These are phyloP conservation scores for Wickerhamiella azymoides DNA, from an alignment of 805 yeast genomes.

Conservation along the genomic window DNA sequence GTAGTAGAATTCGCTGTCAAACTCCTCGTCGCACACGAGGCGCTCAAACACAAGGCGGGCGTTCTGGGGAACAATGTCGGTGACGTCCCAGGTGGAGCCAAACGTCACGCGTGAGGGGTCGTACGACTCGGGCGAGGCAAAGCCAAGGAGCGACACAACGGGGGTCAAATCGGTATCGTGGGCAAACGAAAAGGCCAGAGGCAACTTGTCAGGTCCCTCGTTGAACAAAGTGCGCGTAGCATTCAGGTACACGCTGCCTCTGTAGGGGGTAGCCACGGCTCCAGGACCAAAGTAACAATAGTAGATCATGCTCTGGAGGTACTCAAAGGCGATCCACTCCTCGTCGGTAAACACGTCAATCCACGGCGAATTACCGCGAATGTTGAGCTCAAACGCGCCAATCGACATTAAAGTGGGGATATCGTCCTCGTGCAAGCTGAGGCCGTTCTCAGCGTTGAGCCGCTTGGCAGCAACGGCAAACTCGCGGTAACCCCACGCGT, in stretches of 20 bases:
- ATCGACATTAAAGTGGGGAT: constrained; percentile 30
- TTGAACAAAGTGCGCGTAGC: constrained; percentile 36
- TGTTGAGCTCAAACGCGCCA: constrained; percentile 41
- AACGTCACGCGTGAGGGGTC: constrained; percentile 31
- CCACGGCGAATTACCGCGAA: constrained; percentile 33
- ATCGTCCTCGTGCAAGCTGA: constrained; percentile 29
- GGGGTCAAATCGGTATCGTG: constrained; percentile 47
- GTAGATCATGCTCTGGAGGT: constrained; percentile 16
- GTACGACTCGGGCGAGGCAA: constrained; percentile 30
- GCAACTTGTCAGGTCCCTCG: constrained; percentile 23
- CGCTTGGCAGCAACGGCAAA: constrained; percentile 16
- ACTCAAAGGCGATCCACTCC: constrained; percentile 21
- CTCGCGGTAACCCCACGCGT: constrained; percentile 9
- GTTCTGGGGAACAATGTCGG: constrained; percentile 27
- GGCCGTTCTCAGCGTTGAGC: constrained; percentile 17
- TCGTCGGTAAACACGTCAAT: constrained; percentile 23
- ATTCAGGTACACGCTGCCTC: constrained; percentile 36
- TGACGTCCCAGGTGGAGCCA: constrained; percentile 34
- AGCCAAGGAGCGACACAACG: constrained; percentile 35
- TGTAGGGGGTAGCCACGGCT: constrained; percentile 17
- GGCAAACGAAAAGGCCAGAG: constrained; percentile 37
- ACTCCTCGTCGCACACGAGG: constrained; percentile 28
- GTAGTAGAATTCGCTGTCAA: constrained; percentile 4
- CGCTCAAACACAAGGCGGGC: constrained; percentile 24
- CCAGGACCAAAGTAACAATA: constrained; percentile 24